These are phyloP conservation scores for Pseudonitzschia delicatissima DNA, from an alignment of 108 stramenopile genomes.

Conservation along the genomic window DNA sequence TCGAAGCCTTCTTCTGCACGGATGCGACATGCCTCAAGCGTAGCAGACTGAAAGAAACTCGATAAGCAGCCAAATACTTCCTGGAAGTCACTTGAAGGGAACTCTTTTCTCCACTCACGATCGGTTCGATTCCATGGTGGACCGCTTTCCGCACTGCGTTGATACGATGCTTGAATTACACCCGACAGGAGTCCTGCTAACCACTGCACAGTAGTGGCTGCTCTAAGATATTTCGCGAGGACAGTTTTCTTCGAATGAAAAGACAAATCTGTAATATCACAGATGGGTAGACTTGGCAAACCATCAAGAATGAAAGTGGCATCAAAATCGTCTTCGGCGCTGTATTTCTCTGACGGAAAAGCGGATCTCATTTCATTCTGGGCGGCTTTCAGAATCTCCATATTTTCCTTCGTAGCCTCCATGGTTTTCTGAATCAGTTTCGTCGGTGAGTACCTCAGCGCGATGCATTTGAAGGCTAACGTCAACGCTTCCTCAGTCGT, in stretches of 20 bases:
- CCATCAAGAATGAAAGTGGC: conserved; percentile 45
- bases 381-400: conserved; percentile 32
- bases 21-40: conserved; percentile 70
- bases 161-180: conserved; percentile 55
- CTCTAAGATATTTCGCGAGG: conserved; percentile 41
- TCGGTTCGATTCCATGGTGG: conserved; percentile 46
- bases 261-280: conserved; percentile 27
- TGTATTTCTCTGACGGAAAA: not conserved
- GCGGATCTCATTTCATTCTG: conserved; percentile 23
- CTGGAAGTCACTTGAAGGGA: conserved; percentile 54
- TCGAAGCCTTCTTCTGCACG: conserved; percentile 63
- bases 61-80: conserved; percentile 45
- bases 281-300: conserved; percentile 55
- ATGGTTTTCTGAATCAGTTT: conserved; percentile 58
- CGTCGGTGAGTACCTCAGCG: conserved; percentile 50
- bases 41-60: conserved; percentile 55
- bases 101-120: conserved; percentile 67
- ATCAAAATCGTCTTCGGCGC: conserved; percentile 26
- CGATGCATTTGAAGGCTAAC: conserved; percentile 61
- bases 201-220: conserved; percentile 62
- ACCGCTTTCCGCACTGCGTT: conserved; percentile 48
- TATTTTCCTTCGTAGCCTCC: conserved; percentile 33
- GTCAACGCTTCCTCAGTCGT: conserved; percentile 64
- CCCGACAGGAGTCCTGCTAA: conserved; percentile 50
- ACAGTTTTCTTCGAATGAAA: not conserved